phyloP scores from a whole-genome alignment of 2,329 filamentous ascomycete genomes.

The Alternaria dauci region DNA sequence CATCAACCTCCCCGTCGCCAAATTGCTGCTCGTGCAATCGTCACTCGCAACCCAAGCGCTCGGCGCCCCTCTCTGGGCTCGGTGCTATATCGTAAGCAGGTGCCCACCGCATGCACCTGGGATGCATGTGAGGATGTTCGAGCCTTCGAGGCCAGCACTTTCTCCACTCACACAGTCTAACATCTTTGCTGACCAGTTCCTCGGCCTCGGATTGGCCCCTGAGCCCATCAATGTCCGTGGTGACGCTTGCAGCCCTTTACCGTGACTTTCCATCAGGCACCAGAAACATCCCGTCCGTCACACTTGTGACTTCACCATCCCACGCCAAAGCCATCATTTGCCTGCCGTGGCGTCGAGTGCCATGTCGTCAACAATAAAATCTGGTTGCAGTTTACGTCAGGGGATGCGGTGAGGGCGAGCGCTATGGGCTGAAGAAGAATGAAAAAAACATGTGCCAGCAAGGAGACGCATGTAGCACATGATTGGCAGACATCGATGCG shows the following conservation, averaged over 20 bases:
- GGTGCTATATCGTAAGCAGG: constrained; percentile 31
- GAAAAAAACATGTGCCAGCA: not conserved
- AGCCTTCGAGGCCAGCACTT: constrained; percentile 22
- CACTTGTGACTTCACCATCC: constrained; percentile 10
- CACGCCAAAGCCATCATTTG: not conserved
- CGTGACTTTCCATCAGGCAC: constrained; percentile 12
- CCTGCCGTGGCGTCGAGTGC: constrained; percentile 13
- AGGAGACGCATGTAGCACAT: not conserved
- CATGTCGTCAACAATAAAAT: constrained; percentile 3
- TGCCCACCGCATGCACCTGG: constrained; percentile 16
- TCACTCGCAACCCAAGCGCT: constrained; percentile 32
- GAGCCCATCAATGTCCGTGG: constrained; percentile 1
- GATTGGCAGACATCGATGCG: constrained; percentile 6
- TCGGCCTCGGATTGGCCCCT: constrained; percentile 12
- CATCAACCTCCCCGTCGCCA: constrained; percentile 23
- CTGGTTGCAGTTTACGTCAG: not conserved
- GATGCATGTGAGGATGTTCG: constrained; percentile 23
- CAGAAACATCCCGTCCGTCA: constrained; percentile 8
- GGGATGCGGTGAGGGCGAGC: constrained; percentile 12
- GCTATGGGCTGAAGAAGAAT: constrained; percentile 4
- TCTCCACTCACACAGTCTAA: constrained; percentile 26
- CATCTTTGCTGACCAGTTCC: constrained; percentile 12
- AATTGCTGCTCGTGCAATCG: constrained; percentile 27
- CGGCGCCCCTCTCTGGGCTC: constrained; percentile 27
- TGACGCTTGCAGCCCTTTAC: constrained; percentile 12